Evolutionary conservation across 1,284 basidiomycete genomes (phyloP), one percentile per base, ranked within the genome.

Genomic region (Heterobasidion irregulare): DNA sequence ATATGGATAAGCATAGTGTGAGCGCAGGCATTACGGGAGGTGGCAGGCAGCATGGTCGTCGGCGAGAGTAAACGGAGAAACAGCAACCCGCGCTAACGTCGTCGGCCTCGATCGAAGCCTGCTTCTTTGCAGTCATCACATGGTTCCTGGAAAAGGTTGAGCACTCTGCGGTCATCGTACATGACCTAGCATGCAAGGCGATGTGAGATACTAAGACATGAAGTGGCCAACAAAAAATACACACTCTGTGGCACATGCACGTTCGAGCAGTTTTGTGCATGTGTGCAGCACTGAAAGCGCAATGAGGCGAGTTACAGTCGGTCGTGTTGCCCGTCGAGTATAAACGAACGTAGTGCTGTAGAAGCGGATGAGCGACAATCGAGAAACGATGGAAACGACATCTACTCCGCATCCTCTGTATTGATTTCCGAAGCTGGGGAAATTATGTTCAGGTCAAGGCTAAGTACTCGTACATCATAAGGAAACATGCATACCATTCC

Each of bases 391-490:
- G 6, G 26, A 26, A 26, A 26, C 26, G 6, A 26, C 26, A 26
- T 4, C 26, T 26, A 26, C 26, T 26, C 76, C 75, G 62, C 83
- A 86, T 49, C 77, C 77, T 69, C 83, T 75, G 67, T 86, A 83
- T 56, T 76, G 78, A 67, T 85, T 83, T 53, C 83, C 84, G 57
- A 73, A 72, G 59, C 83, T 86, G 60, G 5, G 12, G 47, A 48
- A 13, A 7, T 13, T 44, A 44, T 44, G 41, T 44, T 16, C 13
- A 6, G 2, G 41, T 13, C 12, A 13, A 16, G 12, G 41, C 41
- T 44, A 16, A 44, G 41, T 13, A 44, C 16, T 26, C 26, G 26
- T 6, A 26, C 26, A 26, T 26, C 26, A 26, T 5, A 26, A 26
- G 26, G 26, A 26, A 26, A 26, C 26, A 26, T 26, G 26, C 26